Conservation (phyloP, 257 asterid genomes). For the Jacaranda copaia region DNA sequence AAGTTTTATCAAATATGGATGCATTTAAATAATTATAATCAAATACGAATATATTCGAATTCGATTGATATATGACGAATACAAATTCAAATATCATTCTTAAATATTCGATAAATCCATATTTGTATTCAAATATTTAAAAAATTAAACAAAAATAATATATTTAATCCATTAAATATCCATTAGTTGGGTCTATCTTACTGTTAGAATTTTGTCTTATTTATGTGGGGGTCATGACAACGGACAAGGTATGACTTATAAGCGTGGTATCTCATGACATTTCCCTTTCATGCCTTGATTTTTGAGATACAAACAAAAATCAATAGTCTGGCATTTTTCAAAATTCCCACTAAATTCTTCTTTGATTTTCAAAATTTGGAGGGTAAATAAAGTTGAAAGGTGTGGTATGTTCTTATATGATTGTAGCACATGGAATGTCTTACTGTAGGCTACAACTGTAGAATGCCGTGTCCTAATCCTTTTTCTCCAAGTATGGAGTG, state of each 20-base stretch:
- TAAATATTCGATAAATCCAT: too few relatives aligned
- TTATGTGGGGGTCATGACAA: not conserved
- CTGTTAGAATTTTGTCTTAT: slow-evolving; percentile 15
- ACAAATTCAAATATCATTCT: too few relatives aligned
- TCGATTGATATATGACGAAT: too few relatives aligned
- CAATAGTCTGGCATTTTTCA: not conserved
- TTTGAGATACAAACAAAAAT: not conserved
- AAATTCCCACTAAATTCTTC: slow-evolving; percentile 12
- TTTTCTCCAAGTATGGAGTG: too few relatives aligned
- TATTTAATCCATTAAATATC: too few relatives aligned
- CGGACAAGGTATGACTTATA: not conserved
- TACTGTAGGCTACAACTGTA: not conserved
- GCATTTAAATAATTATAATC: too few relatives aligned
- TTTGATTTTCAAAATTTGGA: slow-evolving; percentile 24
- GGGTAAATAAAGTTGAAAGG: slow-evolving; percentile 1
- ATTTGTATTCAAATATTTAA: too few relatives aligned
- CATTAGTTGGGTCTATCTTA: not conserved
- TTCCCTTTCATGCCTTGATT: not conserved
- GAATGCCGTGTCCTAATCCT: too few relatives aligned
- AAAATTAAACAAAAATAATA: too few relatives aligned
- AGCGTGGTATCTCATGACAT: not conserved
- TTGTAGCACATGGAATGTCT: not conserved
- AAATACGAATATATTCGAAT: too few relatives aligned
- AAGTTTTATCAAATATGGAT: too few relatives aligned
- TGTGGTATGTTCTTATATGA: too few relatives aligned